Base-by-base conservation (phyloP, 1,139 yeast species). In the Eremothecium cymbalariae region DNA sequence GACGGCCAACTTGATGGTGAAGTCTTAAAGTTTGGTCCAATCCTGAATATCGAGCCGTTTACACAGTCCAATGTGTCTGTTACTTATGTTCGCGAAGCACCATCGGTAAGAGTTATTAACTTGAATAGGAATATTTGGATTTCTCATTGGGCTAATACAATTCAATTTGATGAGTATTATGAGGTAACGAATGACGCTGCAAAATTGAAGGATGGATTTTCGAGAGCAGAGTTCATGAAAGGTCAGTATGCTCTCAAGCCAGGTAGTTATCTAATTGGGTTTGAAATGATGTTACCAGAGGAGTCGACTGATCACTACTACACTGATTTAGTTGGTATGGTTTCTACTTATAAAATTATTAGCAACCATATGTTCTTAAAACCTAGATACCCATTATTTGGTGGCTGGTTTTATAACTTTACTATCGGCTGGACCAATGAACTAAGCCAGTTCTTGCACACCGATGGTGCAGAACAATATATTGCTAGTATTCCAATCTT, bases 371-470 rank as follows among this genome's bases (percentile, higher is more conserved):
- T 85, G 38, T 65, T 77, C 27, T 59, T 90, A 45, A 75, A 72
- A 51, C 98, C 98, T 37, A 72, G 99, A 56, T 90, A 68, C 65
- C 99, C 99, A 8, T 53, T 90, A 6, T 83, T 85, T 62, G 99
- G 98, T 32, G 94, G 88, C 26, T 90, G 99, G 99, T 73, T 78
- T 50, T 90, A 86, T 62, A 86, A 90, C 62, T 90, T 85, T 65
- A 90, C 98, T 14, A 63, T 90, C 51, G 97, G 97, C 6, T 93
- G 95, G 95, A 74, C 79, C 38, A 72, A 74, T 45, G 64, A 67
- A 25, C 62, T 86, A 31, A 54, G 64, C 18, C 63, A 72, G 32
- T 76, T 69, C 48, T 64, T 85, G 39, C 74, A 62, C 46, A 46
- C 57, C 15, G 58, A 54, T 11, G 19, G 13, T 8, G 57, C 59